Conservation (phyloP, 2,329 filamentous ascomycete species). For the Cladophialophora immunda region DNA sequence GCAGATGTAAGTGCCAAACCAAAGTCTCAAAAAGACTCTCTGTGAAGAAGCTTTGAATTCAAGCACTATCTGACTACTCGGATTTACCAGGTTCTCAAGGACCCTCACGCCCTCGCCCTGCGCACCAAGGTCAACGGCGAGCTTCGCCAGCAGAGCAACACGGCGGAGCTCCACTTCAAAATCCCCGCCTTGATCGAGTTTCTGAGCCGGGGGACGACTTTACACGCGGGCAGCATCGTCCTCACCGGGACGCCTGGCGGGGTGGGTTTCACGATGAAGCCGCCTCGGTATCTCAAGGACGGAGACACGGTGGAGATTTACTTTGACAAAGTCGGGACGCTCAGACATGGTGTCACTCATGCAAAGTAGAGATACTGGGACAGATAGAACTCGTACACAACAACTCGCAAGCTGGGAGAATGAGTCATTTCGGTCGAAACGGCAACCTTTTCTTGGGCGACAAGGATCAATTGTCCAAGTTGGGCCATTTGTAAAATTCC, state of each 20-base stretch:
- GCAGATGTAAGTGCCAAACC: conserved; percentile 24
- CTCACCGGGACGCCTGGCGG: conserved; percentile 10
- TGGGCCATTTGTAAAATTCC: too few species aligned
- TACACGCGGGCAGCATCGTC: conserved; percentile 10
- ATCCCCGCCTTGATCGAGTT: conserved; percentile 15
- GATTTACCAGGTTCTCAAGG: neutral
- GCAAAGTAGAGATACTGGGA: neutral
- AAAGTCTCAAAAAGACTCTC: too few species aligned
- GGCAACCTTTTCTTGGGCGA: too few species aligned
- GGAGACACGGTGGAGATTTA: conserved; percentile 14
- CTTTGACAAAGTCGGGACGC: conserved; percentile 9
- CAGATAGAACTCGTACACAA: too few species aligned
- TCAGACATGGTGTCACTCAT: conserved; percentile 10
- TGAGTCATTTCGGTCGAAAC: too few species aligned
- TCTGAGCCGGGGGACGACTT: neutral
- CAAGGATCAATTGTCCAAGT: too few species aligned
- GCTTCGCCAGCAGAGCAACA: conserved; percentile 13
- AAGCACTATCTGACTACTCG: neutral
- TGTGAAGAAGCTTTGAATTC: neutral
- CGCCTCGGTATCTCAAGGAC: conserved; percentile 1
- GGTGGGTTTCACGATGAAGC: conserved; percentile 9
- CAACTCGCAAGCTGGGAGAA: too few species aligned
- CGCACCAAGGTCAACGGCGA: conserved; percentile 15
- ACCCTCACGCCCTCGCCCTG: conserved; percentile 11
- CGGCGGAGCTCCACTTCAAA: conserved; percentile 12